Conservation (phyloP, 257 asterid genomes). For the Solanum lycopersicoides region DNA sequence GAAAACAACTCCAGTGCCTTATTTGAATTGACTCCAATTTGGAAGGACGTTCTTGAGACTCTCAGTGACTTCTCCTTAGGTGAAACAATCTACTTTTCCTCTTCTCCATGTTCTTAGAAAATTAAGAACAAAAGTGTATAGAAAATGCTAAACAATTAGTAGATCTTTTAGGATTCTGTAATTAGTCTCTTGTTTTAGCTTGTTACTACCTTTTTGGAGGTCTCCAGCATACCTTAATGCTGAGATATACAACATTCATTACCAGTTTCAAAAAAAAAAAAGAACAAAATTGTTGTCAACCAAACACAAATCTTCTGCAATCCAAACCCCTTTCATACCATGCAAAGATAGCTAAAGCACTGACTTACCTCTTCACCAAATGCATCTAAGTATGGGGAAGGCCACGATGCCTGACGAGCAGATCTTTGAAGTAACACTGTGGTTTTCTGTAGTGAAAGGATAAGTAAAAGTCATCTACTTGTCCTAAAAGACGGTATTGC, state of each 20-base stretch:
- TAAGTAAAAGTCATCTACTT: background rate
- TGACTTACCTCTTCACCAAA: slow-evolving; percentile 92
- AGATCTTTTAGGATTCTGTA: too few relatives aligned
- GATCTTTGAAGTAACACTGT: slow-evolving; percentile 87
- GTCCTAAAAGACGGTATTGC: background rate
- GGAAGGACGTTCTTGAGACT: background rate
- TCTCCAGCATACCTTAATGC: too few relatives aligned
- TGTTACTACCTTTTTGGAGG: too few relatives aligned
- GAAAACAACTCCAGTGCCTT: background rate
- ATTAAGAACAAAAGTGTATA: too few relatives aligned
- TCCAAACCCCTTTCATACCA: background rate
- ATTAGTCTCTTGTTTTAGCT: too few relatives aligned
- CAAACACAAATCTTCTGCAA: background rate
- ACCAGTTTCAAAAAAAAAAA: too few relatives aligned
- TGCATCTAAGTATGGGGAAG: slow-evolving; percentile 92
- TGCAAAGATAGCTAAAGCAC: background rate
- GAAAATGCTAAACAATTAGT: too few relatives aligned
- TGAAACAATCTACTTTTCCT: background rate
- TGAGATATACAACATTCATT: too few relatives aligned
- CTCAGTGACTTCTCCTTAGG: background rate
- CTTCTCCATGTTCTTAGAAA: slow-evolving; percentile 4
- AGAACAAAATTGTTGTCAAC: background rate
- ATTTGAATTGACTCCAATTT: background rate
- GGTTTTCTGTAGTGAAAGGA: slow-evolving; percentile 49
- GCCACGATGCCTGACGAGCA: slow-evolving; percentile 96